A percentile compares a stretch with the other conserved stretches of the same genome.
Conservation (phyloP, 257 asterid genomes). For the Fraxinus anomala region DNA sequence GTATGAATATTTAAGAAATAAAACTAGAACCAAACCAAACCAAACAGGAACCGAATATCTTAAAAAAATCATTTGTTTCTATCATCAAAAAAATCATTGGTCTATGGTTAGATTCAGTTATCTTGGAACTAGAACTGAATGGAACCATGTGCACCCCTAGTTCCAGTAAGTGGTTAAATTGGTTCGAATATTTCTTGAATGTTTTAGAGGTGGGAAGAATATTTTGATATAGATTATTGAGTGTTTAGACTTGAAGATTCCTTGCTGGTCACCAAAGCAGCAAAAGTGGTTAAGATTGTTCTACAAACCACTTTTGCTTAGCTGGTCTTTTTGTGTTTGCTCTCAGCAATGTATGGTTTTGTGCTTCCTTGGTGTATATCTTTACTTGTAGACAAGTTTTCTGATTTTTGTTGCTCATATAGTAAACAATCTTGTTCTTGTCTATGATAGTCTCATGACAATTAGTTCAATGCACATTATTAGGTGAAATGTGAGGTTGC, state of each 20-base stretch:
- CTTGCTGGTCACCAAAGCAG: neutral
- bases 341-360: neutral
- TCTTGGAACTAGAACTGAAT: too few species aligned
- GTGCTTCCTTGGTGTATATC: neutral
- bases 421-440: neutral
- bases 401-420: neutral
- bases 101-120: too few species aligned
- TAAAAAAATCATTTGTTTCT: too few species aligned
- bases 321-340: neutral
- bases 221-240: too few species aligned
- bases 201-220: neutral
- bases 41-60: too few species aligned
- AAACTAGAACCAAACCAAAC: too few species aligned
- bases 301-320: neutral
- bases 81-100: too few species aligned
- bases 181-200: neutral
- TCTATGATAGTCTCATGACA: neutral
- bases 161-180: neutral
- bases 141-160: too few species aligned
- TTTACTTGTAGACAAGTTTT: neutral
- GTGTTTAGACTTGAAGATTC: neutral
- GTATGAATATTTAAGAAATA: too few species aligned
- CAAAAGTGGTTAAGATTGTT: too few species aligned
- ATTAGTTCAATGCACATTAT: neutral
- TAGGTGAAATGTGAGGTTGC: neutral